phyloP scores from a whole-genome alignment of 306 rosid genomes.

The Quercus variabilis region DNA sequence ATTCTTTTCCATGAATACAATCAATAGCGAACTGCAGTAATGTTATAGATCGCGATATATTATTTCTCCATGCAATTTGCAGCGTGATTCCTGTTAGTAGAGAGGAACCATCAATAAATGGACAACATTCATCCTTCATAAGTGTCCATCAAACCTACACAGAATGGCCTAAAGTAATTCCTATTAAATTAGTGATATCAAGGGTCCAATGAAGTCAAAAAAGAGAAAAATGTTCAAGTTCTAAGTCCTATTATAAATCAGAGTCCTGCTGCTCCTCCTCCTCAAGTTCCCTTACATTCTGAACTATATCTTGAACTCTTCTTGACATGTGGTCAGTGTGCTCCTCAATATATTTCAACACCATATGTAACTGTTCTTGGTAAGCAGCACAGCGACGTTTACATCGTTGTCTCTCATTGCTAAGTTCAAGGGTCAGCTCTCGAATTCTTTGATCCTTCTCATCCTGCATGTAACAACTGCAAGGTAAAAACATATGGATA shows the following conservation, averaged over 20 bases:
- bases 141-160: background rate
- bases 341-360: conserved; percentile 50
- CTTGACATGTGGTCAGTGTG: conserved; percentile 59
- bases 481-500: background rate
- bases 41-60: background rate
- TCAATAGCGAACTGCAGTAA: background rate
- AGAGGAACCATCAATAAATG: background rate
- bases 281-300: conserved; percentile 51
- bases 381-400: conserved; percentile 64
- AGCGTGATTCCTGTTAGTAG: background rate
- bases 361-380: conserved; percentile 48
- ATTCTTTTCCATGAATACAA: background rate
- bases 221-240: background rate
- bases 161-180: background rate
- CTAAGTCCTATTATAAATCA: background rate
- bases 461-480: conserved; percentile 38
- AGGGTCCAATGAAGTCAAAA: background rate
- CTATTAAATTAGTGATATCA: background rate
- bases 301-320: conserved; percentile 50
- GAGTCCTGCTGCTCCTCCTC: conserved; percentile 44
- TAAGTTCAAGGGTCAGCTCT: conserved; percentile 50
- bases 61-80: too few species aligned
- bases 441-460: conserved; percentile 72
- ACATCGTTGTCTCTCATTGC: conserved; percentile 61
- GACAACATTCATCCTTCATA: background rate